Percentiles rank a stretch among this genome's conserved stretches.
Evolutionary conservation across 1,284 basidiomycete species (phyloP).

Genomic region (Fomitiporia mediterranea): DNA sequence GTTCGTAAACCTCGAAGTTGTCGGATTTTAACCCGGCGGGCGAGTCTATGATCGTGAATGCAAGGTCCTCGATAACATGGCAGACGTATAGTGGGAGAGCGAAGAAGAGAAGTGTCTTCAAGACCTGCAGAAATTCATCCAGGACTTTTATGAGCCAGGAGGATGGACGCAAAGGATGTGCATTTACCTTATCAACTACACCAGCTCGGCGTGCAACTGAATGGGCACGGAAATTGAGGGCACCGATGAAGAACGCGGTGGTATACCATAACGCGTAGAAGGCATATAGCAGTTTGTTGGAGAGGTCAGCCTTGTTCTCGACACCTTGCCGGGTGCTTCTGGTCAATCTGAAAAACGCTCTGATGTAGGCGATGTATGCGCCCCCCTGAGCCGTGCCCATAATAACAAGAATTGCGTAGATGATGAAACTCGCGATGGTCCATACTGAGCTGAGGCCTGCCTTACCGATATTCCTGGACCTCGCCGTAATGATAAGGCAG

Average conservation of each 20-base stretch:
- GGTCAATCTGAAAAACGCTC: neutral
- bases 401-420: neutral
- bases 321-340: neutral
- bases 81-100: neutral
- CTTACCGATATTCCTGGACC: neutral
- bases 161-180: neutral
- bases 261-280: conserved; percentile 8
- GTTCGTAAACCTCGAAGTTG: neutral
- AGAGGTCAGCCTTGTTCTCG: neutral
- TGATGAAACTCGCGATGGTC: neutral
- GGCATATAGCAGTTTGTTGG: neutral
- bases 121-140: neutral
- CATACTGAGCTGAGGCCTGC: neutral
- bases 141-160: no score
- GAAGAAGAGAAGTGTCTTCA: neutral
- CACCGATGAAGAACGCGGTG: neutral
- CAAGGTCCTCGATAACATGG: neutral
- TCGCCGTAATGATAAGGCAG: neutral
- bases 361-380: neutral
- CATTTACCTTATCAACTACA: neutral
- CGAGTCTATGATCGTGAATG: conserved; percentile 5
- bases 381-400: neutral
- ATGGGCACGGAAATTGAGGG: neutral
- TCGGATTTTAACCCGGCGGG: neutral
- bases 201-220: neutral